Percentiles rank a stretch among this genome's conserved stretches.
Conservation (phyloP, 305 asterid species). For the Lippia alba region DNA sequence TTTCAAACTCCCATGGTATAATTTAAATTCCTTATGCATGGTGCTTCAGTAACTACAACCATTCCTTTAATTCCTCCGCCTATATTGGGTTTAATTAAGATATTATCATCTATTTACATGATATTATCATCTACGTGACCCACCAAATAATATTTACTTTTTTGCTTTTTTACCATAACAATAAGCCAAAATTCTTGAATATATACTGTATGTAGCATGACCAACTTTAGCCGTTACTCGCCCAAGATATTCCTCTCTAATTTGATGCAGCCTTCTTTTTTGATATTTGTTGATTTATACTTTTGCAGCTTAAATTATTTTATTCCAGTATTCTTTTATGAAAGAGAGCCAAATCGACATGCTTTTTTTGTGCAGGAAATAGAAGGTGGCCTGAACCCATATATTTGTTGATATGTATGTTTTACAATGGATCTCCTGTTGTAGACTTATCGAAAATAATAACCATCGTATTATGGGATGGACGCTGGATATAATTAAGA, state of each 20-base stretch:
- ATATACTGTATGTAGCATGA: no score
- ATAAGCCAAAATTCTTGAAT: no score
- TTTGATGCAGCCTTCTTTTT: background rate
- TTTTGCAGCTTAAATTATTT: no score
- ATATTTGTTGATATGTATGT: conserved; percentile 5
- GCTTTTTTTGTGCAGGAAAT: conserved; percentile 46
- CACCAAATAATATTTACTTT: no score
- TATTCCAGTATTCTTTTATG: no score
- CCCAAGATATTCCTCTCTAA: no score
- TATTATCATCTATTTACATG: no score
- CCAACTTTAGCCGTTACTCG: no score
- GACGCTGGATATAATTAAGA: conserved; percentile 25
- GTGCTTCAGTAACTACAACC: background rate
- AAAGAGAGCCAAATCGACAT: background rate
- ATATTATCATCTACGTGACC: no score
- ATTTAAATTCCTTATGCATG: background rate
- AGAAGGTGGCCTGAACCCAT: conserved; percentile 9
- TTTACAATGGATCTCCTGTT: background rate
- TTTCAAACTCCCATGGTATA: conserved; percentile 94
- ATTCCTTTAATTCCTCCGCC: background rate
- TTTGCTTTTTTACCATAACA: no score
- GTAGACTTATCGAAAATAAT: conserved; percentile 22
- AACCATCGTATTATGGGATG: background rate
- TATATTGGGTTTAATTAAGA: no score
- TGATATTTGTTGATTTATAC: background rate